phyloP scores from a whole-genome alignment of 2,329 filamentous ascomycete genomes.

The Exophiala viscosa region DNA sequence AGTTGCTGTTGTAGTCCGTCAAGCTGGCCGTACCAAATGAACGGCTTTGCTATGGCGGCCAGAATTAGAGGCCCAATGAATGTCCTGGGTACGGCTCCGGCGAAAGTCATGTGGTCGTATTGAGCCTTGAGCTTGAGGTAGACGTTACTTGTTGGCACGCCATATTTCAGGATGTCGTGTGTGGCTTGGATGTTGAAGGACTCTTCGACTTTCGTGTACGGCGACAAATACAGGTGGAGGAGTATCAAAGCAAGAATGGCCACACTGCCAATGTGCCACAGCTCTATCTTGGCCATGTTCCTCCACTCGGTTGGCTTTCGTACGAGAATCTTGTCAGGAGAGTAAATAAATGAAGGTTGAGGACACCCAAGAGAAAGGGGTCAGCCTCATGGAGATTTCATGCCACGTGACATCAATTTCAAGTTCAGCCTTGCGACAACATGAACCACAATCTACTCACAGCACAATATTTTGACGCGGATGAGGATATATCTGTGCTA shows the following conservation, averaged over 20 bases:
- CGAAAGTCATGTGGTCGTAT: constrained; percentile 89
- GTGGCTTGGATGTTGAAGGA: constrained; percentile 95
- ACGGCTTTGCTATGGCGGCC: constrained; percentile 66
- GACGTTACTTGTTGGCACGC: constrained; percentile 58
- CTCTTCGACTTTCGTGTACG: constrained; percentile 97
- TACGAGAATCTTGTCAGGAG: background rate
- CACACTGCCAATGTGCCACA: constrained; percentile 43
- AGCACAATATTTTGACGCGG: no score
- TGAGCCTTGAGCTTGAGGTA: constrained; percentile 53
- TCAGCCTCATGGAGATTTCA: background rate
- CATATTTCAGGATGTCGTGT: constrained; percentile 83
- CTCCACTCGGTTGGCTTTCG: no score
- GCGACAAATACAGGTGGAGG: constrained; percentile 68
- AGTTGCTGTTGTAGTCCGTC: constrained; percentile 55
- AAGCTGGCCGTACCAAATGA: constrained; percentile 53
- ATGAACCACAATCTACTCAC: no score
- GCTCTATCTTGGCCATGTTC: constrained; percentile 34
- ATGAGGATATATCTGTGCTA: no score
- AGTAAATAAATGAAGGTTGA: background rate
- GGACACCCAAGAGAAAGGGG: background rate
- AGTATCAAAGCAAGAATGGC: constrained; percentile 57
- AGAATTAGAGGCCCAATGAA: constrained; percentile 79
- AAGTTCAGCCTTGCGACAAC: background rate
- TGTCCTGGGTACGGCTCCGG: constrained; percentile 85
- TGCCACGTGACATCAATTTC: background rate